phyloP scores from a whole-genome alignment of 1,284 basidiomycete species.

The Anthracocystis panici-leucophaei region DNA sequence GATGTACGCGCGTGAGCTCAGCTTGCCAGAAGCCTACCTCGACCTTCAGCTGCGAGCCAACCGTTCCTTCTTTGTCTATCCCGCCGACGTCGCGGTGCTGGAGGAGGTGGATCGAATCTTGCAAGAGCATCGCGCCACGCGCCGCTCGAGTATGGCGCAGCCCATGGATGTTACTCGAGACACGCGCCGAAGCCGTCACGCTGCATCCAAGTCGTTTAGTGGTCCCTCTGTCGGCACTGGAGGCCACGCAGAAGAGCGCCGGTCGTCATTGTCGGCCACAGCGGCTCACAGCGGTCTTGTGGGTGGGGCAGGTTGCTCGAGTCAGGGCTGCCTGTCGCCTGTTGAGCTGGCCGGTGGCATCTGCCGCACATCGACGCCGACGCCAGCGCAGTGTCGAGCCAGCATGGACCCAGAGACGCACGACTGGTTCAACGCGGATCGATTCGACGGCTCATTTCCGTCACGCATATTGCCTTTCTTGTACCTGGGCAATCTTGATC shows the following conservation, averaged over 20 bases:
- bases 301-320: background rate
- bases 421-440: slow-evolving; percentile 88
- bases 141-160: slow-evolving; percentile 12
- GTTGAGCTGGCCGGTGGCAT: slow-evolving; percentile 22
- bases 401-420: slow-evolving; percentile 15
- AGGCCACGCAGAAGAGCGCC: slow-evolving; percentile 16
- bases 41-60: slow-evolving; percentile 77
- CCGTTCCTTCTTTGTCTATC: slow-evolving; percentile 90
- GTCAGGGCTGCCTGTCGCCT: slow-evolving; percentile 4
- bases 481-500: slow-evolving; percentile 91
- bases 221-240: slow-evolving; percentile 14
- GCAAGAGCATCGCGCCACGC: slow-evolving; percentile 17
- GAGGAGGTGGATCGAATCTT: slow-evolving; percentile 79
- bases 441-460: slow-evolving; percentile 96
- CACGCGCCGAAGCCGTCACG: slow-evolving; percentile 22
- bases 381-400: slow-evolving; percentile 28
- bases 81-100: slow-evolving; percentile 81
- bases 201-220: slow-evolving; percentile 31
- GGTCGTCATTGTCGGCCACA: slow-evolving; percentile 24
- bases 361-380: slow-evolving; percentile 41
- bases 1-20: slow-evolving; percentile 80
- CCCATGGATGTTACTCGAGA: slow-evolving; percentile 10
- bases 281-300: slow-evolving; percentile 4
- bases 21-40: slow-evolving; percentile 86
- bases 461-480: slow-evolving; percentile 92